These are phyloP conservation scores for Saposhnikovia divaricata DNA, from an alignment of 129 eudicot genomes.

Conservation along the genomic window DNA sequence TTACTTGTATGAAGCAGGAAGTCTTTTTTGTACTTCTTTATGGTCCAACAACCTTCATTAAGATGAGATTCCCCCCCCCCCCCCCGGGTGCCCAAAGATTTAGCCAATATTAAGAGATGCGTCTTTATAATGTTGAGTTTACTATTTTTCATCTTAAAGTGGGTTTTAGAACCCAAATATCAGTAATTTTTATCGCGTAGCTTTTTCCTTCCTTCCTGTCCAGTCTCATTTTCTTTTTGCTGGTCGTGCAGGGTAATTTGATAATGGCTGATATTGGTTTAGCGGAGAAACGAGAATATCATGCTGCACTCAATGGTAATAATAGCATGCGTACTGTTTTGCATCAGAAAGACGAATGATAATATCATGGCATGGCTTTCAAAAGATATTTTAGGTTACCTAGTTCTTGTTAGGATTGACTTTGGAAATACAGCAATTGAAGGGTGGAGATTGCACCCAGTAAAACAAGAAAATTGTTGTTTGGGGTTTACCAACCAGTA, in stretches of 20 bases:
- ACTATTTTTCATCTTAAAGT: not conserved
- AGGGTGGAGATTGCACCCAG: conserved; percentile 16
- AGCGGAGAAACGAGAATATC: conserved; percentile 89
- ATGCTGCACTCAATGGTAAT: conserved; percentile 84
- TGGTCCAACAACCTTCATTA: not conserved
- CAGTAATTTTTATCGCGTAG: not conserved
- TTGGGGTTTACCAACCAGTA: not conserved
- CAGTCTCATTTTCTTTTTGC: not conserved
- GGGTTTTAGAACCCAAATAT: not conserved
- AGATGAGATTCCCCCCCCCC: not conserved
- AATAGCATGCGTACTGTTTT: conserved; percentile 53
- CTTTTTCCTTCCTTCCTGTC: not conserved
- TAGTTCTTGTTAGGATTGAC: conserved; percentile 8
- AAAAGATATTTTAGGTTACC: conserved; percentile 22
- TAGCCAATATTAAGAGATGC: not conserved
- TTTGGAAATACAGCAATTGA: not conserved
- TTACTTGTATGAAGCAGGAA: not conserved
- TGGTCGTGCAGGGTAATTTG: conserved; percentile 65
- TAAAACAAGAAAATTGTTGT: conserved; percentile 8
- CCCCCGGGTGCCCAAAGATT: not conserved
- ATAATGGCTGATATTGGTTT: conserved; percentile 74
- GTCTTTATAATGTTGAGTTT: not conserved
- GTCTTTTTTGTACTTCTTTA: not conserved
- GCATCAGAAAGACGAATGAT: conserved; percentile 93
- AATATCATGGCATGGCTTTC: conserved; percentile 33